These are phyloP conservation scores for Xylaria intraflava DNA, from an alignment of 495 filamentous ascomycete species.

Conservation along the genomic window DNA sequence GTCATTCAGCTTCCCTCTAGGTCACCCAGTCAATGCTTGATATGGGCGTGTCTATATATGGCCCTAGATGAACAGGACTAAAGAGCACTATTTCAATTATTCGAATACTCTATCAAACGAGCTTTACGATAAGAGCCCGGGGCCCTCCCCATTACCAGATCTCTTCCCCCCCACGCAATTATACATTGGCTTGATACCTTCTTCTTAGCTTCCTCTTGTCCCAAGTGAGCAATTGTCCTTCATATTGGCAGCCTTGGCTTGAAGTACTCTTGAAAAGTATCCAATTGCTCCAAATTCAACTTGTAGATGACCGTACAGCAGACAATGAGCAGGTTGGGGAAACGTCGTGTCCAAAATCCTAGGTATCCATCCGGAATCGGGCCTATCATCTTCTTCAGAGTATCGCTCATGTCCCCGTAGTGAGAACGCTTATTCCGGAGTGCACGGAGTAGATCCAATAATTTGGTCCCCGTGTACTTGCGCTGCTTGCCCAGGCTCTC, in stretches of 20 bases:
- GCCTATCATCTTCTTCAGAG: conserved; percentile 73
- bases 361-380: conserved; percentile 78
- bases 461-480: conserved; percentile 77
- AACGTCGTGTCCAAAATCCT: conserved; percentile 73
- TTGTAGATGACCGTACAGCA: conserved; percentile 70
- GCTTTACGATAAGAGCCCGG: no score
- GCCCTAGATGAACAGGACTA: no score
- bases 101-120: no score
- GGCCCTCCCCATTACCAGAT: no score
- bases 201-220: no score
- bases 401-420: conserved; percentile 81
- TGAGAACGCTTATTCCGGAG: conserved; percentile 95
- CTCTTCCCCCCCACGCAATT: no score
- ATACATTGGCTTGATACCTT: no score
- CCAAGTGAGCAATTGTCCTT: background rate
- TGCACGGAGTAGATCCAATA: conserved; percentile 83
- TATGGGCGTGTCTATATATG: no score
- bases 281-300: conserved; percentile 54
- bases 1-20: no score
- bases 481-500: conserved; percentile 88
- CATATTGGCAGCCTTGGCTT: conserved; percentile 28
- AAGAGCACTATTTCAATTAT: no score
- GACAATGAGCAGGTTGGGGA: conserved; percentile 74
- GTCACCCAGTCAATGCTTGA: no score
- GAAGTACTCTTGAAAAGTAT: conserved; percentile 75